Evolutionary conservation across 2,329 filamentous ascomycete species (phyloP).

Genomic region (Nectriaceae sp.): DNA sequence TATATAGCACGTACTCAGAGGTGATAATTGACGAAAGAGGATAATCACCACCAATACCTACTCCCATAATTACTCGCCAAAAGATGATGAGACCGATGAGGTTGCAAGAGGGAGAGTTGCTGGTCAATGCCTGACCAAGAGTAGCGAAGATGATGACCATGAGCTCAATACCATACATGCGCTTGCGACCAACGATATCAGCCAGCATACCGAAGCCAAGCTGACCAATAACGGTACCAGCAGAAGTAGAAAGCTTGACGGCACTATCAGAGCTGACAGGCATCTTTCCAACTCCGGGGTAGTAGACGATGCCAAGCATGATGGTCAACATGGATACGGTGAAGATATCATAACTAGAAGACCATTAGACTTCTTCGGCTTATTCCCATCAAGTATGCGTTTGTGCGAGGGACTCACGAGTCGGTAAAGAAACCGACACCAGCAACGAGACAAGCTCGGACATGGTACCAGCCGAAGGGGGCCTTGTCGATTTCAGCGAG

Average conservation of each 20-base stretch:
- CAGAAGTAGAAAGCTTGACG: constrained; percentile 83
- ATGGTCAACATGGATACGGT: constrained; percentile 71
- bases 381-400: too few relatives aligned
- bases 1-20: constrained; percentile 66
- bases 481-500: constrained; percentile 82
- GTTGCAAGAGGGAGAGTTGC: constrained; percentile 62
- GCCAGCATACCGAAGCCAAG: constrained; percentile 76
- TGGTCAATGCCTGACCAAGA: constrained; percentile 68
- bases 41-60: constrained; percentile 61
- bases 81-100: constrained; percentile 72
- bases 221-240: constrained; percentile 82
- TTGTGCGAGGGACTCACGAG: too few relatives aligned
- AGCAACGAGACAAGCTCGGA: constrained; percentile 74
- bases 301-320: constrained; percentile 82
- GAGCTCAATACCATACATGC: constrained; percentile 72
- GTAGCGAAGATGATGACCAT: constrained; percentile 81
- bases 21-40: constrained; percentile 83
- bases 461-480: constrained; percentile 82
- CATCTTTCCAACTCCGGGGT: constrained; percentile 58
- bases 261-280: constrained; percentile 71
- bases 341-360: constrained; percentile 78
- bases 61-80: constrained; percentile 74
- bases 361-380: too few relatives aligned
- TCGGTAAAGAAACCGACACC: constrained; percentile 90
- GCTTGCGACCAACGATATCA: constrained; percentile 75